phyloP scores from a whole-genome alignment of 2,329 filamentous ascomycete genomes.

The Fusarium begoniae region DNA sequence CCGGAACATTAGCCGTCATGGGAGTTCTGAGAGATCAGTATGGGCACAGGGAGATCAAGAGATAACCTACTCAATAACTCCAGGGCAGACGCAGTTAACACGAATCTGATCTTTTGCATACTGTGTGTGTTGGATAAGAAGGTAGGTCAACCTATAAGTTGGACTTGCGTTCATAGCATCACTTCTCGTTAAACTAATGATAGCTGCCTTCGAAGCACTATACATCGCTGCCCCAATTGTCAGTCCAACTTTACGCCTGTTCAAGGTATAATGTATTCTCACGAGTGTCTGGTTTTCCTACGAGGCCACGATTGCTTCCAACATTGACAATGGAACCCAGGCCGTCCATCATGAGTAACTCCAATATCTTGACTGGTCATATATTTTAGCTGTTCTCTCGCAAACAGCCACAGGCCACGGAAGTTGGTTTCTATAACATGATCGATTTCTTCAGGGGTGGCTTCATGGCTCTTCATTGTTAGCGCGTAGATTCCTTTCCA shows the following conservation, averaged over 20 bases:
- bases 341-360: constrained; percentile 54
- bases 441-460: constrained; percentile 52
- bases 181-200: constrained; percentile 54
- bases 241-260: not conserved
- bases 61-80: constrained; percentile 51
- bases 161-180: constrained; percentile 56
- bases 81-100: constrained; percentile 58
- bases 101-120: constrained; percentile 56
- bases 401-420: constrained; percentile 56
- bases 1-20: constrained; percentile 52
- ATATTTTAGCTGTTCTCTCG: constrained; percentile 51
- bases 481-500: constrained; percentile 50
- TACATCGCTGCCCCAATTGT: constrained; percentile 47
- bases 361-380: constrained; percentile 56
- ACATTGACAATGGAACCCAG: constrained; percentile 55
- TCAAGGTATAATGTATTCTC: constrained; percentile 12
- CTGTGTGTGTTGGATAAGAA: constrained; percentile 31
- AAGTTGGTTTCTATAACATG: constrained; percentile 54
- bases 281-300: constrained; percentile 54
- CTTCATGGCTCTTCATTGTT: constrained; percentile 48
- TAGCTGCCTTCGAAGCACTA: constrained; percentile 55
- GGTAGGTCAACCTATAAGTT: not conserved
- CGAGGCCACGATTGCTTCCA: constrained; percentile 54
- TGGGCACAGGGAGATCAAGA: too few species aligned
- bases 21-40: constrained; percentile 46